Evolutionary conservation across 768 basidiomycete species (phyloP).

Genomic region (Tricholoma furcatifolium): DNA sequence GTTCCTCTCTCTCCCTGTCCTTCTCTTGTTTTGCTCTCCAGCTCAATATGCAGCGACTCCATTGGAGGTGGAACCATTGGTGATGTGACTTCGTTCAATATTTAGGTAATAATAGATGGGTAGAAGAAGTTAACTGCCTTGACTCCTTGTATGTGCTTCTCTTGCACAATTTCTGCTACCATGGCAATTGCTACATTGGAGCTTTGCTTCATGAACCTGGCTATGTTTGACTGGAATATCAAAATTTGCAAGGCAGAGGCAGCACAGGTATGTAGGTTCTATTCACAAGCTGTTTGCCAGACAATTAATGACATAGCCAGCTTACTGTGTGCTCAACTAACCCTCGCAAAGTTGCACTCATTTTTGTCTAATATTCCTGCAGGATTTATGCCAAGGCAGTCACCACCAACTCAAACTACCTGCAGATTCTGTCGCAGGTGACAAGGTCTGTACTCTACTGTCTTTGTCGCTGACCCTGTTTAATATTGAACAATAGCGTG

Average conservation of each 20-base stretch:
- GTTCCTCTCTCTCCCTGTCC: too few relatives aligned
- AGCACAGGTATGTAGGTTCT: conserved; percentile 56
- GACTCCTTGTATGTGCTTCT: conserved; percentile 58
- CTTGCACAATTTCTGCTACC: conserved; percentile 89
- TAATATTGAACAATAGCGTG: conserved; percentile 92
- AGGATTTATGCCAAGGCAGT: conserved; percentile 79
- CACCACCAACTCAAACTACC: conserved; percentile 84
- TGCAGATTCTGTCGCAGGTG: conserved; percentile 82
- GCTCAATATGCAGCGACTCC: too few relatives aligned
- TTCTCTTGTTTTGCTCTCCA: too few relatives aligned
- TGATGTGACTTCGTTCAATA: too few relatives aligned
- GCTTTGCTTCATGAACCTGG: conserved; percentile 90
- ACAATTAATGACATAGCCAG: conserved; percentile 34
- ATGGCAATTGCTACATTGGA: conserved; percentile 97
- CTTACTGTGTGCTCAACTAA: conserved; percentile 92
- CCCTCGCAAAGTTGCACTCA: conserved; percentile 84
- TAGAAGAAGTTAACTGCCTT: conserved; percentile 76
- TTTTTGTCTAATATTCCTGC: conserved; percentile 82
- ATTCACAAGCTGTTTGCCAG: neutral
- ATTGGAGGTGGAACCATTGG: too few relatives aligned
- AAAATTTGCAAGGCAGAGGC: conserved; percentile 95
- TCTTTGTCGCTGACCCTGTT: conserved; percentile 7
- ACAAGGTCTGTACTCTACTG: conserved; percentile 59
- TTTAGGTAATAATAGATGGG: too few relatives aligned
- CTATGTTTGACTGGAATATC: conserved; percentile 83